These are phyloP conservation scores for Phytophthora cajani DNA, from an alignment of 352 stramenopile genomes.

Conservation along the genomic window DNA sequence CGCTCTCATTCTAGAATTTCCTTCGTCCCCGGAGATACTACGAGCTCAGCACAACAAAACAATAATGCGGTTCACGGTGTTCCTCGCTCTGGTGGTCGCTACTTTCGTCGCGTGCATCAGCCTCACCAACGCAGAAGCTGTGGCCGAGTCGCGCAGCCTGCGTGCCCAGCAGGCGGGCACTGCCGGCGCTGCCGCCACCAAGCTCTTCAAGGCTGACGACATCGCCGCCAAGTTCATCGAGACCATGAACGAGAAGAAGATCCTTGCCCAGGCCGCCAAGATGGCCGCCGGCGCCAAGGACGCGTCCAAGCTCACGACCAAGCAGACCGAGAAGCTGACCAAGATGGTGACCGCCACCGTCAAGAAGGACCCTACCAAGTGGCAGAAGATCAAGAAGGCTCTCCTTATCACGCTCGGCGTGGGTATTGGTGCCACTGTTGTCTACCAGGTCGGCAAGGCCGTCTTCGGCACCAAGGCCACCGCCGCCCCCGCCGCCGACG, in stretches of 20 bases:
- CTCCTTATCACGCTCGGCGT: not conserved
- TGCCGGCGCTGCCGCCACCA: not conserved
- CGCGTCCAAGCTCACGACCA: not conserved
- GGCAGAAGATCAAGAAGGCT: not conserved
- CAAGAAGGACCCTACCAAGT: not conserved
- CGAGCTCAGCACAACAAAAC: not conserved
- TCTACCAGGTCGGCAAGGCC: not conserved
- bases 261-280: not conserved
- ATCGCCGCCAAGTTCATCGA: not conserved
- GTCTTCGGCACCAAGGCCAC: not conserved
- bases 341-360: not conserved
- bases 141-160: not conserved
- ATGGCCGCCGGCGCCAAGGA: not conserved
- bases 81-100: constrained; percentile 2
- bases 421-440: not conserved
- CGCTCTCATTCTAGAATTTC: not conserved
- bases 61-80: not conserved
- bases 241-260: not conserved
- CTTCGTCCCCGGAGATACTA: not conserved
- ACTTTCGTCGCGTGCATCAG: constrained; percentile 5
- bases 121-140: not conserved
- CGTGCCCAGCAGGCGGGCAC: not conserved
- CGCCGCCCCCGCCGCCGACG: not conserved
- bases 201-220: not conserved
- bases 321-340: not conserved